A percentile compares a stretch with the other conserved stretches of the same genome.
Evolutionary conservation across 2,329 filamentous ascomycete genomes (phyloP).

Genomic region (Grosmannia huntii): DNA sequence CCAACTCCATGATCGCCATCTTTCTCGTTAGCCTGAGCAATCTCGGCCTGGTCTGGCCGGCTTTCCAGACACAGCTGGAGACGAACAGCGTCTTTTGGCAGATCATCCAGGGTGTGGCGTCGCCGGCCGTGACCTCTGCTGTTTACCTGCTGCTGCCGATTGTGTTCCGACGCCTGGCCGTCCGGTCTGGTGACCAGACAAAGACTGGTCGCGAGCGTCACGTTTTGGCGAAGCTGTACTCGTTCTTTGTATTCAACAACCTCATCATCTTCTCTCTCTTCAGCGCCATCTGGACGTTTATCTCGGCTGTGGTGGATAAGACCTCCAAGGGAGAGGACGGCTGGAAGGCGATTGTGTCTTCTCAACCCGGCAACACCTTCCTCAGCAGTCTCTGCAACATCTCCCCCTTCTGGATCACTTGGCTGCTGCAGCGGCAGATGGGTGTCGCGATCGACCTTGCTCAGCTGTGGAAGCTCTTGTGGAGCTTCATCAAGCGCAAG

Average conservation of each 20-base stretch:
- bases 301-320: constrained; percentile 49
- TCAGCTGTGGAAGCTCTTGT: constrained; percentile 73
- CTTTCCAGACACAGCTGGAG: constrained; percentile 54
- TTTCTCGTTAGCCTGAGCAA: constrained; percentile 82
- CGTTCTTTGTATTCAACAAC: constrained; percentile 98
- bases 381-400: constrained; percentile 63
- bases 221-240: constrained; percentile 79
- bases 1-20: constrained; percentile 88
- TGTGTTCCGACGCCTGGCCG: constrained; percentile 78
- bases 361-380: constrained; percentile 48
- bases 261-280: constrained; percentile 89
- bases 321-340: constrained; percentile 44
- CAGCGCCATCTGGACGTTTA: constrained; percentile 65
- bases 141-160: constrained; percentile 81
- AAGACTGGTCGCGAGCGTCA: constrained; percentile 89
- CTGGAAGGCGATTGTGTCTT: constrained; percentile 55
- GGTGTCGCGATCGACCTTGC: constrained; percentile 90
- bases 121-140: constrained; percentile 75
- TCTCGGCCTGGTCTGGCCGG: constrained; percentile 65
- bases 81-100: constrained; percentile 60
- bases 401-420: constrained; percentile 89
- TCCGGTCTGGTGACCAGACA: constrained; percentile 73
- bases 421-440: constrained; percentile 82
- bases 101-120: constrained; percentile 80
- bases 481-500: constrained; percentile 72